Conservation (phyloP, 2,329 filamentous ascomycete species). For the Epichloe sylvatica region DNA sequence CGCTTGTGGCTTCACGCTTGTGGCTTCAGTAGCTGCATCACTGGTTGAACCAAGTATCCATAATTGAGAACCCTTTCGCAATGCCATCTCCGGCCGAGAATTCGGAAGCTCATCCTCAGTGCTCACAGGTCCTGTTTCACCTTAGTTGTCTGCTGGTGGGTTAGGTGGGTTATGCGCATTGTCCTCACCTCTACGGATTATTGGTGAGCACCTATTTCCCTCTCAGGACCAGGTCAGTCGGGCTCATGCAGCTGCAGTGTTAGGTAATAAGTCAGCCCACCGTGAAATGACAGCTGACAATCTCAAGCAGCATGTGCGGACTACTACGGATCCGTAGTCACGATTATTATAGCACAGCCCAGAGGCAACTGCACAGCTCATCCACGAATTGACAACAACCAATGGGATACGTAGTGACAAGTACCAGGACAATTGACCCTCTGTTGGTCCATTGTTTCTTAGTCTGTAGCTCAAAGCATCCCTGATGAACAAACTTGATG, state of each 20-base stretch:
- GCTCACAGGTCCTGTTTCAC: too few relatives aligned
- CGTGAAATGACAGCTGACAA: neutral
- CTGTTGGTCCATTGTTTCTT: too few relatives aligned
- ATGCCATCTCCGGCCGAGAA: neutral
- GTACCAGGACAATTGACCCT: too few relatives aligned
- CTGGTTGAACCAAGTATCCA: neutral
- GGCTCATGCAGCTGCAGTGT: constrained; percentile 8
- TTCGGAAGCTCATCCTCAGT: too few relatives aligned
- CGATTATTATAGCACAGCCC: neutral
- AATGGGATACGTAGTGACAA: too few relatives aligned
- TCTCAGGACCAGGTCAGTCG: constrained; percentile 8
- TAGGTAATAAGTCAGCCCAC: neutral
- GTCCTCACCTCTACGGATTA: neutral
- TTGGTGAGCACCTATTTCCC: constrained; percentile 5
- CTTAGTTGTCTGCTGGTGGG: too few relatives aligned
- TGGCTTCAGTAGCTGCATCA: constrained; percentile 1
- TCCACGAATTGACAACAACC: too few relatives aligned
- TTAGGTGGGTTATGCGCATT: too few relatives aligned
- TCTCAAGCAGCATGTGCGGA: neutral
- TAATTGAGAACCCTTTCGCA: neutral
- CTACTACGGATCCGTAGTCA: too few relatives aligned
- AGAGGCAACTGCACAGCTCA: neutral
- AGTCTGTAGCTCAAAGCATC: too few relatives aligned
- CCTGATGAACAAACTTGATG: too few relatives aligned
- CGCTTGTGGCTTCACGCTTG: constrained; percentile 3